Conservation (phyloP, 257 asterid species). For the Phtheirospermum japonicum region DNA sequence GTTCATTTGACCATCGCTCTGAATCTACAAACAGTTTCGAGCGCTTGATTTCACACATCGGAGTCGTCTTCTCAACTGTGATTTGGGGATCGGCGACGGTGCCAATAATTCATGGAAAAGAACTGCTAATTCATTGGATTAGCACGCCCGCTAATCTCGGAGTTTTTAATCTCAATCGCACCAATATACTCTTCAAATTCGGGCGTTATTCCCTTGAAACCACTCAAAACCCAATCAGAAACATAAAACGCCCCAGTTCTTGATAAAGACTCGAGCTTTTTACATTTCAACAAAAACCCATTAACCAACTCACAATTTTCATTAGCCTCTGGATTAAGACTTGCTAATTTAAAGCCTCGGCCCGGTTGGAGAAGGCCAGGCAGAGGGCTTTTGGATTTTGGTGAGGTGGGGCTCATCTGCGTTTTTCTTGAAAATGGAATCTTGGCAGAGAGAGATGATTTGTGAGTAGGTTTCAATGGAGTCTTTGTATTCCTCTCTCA, state of each 20-base stretch:
- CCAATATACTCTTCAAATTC: conserved; percentile 75
- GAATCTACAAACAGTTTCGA: no score
- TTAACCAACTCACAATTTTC: conserved; percentile 45
- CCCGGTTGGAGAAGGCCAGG: conserved; percentile 63
- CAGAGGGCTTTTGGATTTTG: conserved; percentile 56
- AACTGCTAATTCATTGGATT: no score
- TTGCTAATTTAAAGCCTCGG: conserved; percentile 66
- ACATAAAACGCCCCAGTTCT: no score
- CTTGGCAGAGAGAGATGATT: conserved; percentile 50
- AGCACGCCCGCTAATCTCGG: conserved; percentile 77
- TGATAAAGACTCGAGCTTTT: conserved; percentile 59
- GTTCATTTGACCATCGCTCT: no score
- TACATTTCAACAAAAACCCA: conserved; percentile 51
- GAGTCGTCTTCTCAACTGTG: no score
- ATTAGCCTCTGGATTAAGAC: conserved; percentile 43
- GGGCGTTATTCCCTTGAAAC: conserved; percentile 52
- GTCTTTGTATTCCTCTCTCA: conserved; percentile 65
- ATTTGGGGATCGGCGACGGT: no score
- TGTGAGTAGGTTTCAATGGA: conserved; percentile 55
- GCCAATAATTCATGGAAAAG: no score
- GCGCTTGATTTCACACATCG: no score
- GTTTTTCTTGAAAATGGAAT: conserved; percentile 31
- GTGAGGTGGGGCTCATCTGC: conserved; percentile 33
- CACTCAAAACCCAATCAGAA: conserved; percentile 70
- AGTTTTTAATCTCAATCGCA: conserved; percentile 57